Percentiles rank a stretch among this genome's conserved stretches.
Conservation (phyloP, 2,329 filamentous ascomycete species). For the Chaetomiaceae sp. region DNA sequence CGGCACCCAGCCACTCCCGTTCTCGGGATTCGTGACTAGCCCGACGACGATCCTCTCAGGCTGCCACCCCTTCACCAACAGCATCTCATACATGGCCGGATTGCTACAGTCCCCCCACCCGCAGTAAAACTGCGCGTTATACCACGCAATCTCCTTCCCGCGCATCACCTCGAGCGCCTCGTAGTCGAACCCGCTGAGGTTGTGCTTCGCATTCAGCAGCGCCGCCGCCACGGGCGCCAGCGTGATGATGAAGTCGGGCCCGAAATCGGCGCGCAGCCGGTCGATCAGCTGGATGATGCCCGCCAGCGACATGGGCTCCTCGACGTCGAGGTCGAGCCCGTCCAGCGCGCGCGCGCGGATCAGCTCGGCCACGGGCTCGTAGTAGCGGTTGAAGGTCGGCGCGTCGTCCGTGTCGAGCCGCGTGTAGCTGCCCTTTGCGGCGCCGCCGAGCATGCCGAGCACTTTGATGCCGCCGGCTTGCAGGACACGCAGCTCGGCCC, state of each 20-base stretch:
- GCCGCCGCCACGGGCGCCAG: constrained; percentile 74
- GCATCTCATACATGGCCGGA: constrained; percentile 43
- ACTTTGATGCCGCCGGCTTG: constrained; percentile 68
- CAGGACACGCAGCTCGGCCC: constrained; percentile 65
- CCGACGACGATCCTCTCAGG: constrained; percentile 68
- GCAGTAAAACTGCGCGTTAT: constrained; percentile 81
- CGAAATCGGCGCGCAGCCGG: constrained; percentile 62
- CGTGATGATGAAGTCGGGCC: constrained; percentile 65
- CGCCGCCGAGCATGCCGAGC: constrained; percentile 77
- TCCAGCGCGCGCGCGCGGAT: constrained; percentile 56
- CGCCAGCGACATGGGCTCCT: constrained; percentile 64
- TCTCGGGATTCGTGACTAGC: constrained; percentile 67
- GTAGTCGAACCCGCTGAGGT: constrained; percentile 74
- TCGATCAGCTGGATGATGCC: constrained; percentile 62
- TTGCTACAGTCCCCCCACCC: constrained; percentile 68
- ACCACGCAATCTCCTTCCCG: constrained; percentile 66
- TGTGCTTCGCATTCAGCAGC: constrained; percentile 56
- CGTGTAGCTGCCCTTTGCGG: constrained; percentile 65
- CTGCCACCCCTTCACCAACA: constrained; percentile 56
- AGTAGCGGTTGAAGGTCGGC: constrained; percentile 63
- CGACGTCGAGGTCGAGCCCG: constrained; percentile 69
- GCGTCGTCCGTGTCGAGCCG: constrained; percentile 45
- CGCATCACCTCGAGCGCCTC: constrained; percentile 61
- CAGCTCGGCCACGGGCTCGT: constrained; percentile 58
- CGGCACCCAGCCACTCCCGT: constrained; percentile 63